Base-by-base conservation (phyloP, 116 monocot genomes). In the Phalaenopsis hybrid region DNA sequence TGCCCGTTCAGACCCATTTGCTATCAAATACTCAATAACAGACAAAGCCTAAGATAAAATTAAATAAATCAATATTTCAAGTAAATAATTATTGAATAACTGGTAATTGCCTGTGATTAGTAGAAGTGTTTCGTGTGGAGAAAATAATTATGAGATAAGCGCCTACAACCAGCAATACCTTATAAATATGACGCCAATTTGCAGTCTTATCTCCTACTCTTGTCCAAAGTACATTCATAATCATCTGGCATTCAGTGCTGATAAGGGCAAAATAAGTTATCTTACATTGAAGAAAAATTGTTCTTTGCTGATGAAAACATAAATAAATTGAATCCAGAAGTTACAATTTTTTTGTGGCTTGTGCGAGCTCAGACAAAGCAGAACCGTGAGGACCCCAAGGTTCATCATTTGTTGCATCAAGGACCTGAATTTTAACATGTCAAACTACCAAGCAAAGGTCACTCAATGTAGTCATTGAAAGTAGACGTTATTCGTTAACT, bases 101-200 rank as follows among this genome's bases (percentile, higher is more conserved):
- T 44, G 11, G 0, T 31, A 52, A 78, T 20, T 57, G 74, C 76
- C 78, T 49, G 25, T 11, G 7, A 52, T 78, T 75, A 59, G 58
- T 41, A 73, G 33, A 48, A 18, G 59, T 79, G 52, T 79, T 79
- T 75, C 81, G 57, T 11, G 61, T 28, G 61, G 25, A 75, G 25
- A 78, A 79, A 21, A 81, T 61, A n/a, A 72, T 44, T 49, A 37
- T 51, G 13, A 37, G 1, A 82, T 46, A 78, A 76, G 20, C 44
- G 65, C 59, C 21, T 79, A 79, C 74, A 79, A 44, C 44, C 17
- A 83, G 41, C 43, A 44, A 79, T 59, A 93, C 98, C 92, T 98
- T 98, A 83, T 98, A 98, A 37, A 90, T 91, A 84, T 95, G 88
- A 57, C 95, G 91, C 98, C 98, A 95, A 72, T 95, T 90, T 59